Base-by-base conservation (phyloP, 2,329 filamentous ascomycete species). In the Apiospora marii region DNA sequence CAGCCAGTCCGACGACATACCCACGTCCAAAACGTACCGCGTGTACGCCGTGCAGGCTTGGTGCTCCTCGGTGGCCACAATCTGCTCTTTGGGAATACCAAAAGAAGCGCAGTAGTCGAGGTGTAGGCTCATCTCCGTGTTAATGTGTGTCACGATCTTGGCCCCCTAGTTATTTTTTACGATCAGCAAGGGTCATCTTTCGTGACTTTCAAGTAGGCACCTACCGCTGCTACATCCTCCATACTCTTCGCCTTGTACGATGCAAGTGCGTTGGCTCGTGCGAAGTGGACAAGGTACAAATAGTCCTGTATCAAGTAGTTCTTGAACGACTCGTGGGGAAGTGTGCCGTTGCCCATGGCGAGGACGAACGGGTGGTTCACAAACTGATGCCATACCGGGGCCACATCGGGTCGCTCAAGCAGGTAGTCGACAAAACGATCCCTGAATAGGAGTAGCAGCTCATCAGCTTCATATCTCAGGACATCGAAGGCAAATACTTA, bases 271-370 rank as follows among this genome's bases (percentile, higher is more conserved):
- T 95, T 96, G 67, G 95, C 95, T 76, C 96, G 88, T 1, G 95
- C 92, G 82, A 98, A 98, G 79, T 98, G 95, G 67, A 96, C 93
- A 61, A 98, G 84, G 79, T 96, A 98, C 5, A 98, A 86, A 78
- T 98, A 98, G 79, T 98, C 96, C 78, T 98, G 96, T 13, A 96
- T 88, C 72, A 98, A 90, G 80, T 98, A 98, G 51, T 92, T 89
- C 81, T 95, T 96, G 86, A 98, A 98, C 0, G 91, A 92, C 61
- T 93, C 89, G 0, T 92, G 77, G 0, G 93, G 92, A 27, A 98
- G 85, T 10, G 89, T 92, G 0, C 94, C 95, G 73, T 92, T 87
- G 0, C 93, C 95, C 79, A 98, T 86, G 19, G 88, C 89, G 78
- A 91, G 86, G 58, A 97, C 93, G 79, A 98, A 98, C 0, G 92